Evolutionary conservation across 441 rosid species (phyloP).

Genomic region (Viola pubescens): DNA sequence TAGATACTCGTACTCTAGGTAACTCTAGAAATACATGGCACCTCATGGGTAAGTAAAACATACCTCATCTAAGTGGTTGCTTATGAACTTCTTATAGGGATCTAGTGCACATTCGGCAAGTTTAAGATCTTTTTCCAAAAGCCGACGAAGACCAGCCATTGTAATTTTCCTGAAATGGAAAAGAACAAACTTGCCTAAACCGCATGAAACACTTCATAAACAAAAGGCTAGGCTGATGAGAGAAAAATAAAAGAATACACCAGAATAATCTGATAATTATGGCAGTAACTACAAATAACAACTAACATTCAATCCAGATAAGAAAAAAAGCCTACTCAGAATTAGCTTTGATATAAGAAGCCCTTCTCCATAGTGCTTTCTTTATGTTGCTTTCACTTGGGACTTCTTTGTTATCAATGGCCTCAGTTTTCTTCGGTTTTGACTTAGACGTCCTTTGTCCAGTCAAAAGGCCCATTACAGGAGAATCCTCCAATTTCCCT

Average conservation of each 20-base stretch:
- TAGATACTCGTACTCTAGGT: constrained; percentile 4
- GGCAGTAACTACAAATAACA: constrained; percentile 7
- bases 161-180: constrained; percentile 48
- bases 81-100: constrained; percentile 56
- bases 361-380: constrained; percentile 52
- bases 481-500: constrained; percentile 68
- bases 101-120: constrained; percentile 59
- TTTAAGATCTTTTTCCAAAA: constrained; percentile 74
- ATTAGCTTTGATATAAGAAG: constrained; percentile 53
- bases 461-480: constrained; percentile 64
- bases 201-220: background rate
- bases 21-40: constrained; percentile 10
- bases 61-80: constrained; percentile 58
- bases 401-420: constrained; percentile 29
- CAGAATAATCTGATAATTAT: constrained; percentile 5
- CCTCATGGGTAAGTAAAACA: constrained; percentile 20
- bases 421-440: constrained; percentile 27
- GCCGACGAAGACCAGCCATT: constrained; percentile 74
- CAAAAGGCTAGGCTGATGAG: background rate
- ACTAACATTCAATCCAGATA: constrained; percentile 12
- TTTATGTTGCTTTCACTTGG: constrained; percentile 42
- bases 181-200: constrained; percentile 13
- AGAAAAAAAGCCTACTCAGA: constrained; percentile 45
- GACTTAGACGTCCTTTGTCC: constrained; percentile 29
- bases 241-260: constrained; percentile 4